phyloP scores from a whole-genome alignment of 768 basidiomycete species.

The Pleurotus giganteus region DNA sequence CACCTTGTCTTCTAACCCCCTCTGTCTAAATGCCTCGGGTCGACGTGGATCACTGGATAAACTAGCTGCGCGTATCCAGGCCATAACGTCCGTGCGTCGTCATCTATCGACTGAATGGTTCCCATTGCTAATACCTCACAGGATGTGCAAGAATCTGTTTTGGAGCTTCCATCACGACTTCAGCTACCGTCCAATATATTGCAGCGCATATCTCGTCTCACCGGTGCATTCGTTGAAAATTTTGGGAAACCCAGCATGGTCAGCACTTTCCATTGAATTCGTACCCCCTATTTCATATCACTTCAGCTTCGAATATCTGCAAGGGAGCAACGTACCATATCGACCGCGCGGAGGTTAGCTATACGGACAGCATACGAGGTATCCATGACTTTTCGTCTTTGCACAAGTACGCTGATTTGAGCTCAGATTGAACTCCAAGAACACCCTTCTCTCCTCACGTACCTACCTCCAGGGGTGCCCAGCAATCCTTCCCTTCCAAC shows the following conservation, averaged over 20 bases:
- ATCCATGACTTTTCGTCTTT: conserved; percentile 13
- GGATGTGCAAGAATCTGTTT: conserved; percentile 36
- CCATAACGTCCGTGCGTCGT: conserved; percentile 47
- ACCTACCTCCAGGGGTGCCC: conserved; percentile 27
- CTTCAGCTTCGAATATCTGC: conserved; percentile 52
- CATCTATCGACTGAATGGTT: neutral
- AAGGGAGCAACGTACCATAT: conserved; percentile 32
- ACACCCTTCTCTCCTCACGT: conserved; percentile 21
- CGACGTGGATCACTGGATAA: conserved; percentile 48
- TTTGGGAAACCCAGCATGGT: conserved; percentile 45
- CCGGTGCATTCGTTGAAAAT: conserved; percentile 63
- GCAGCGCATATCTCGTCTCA: conserved; percentile 64
- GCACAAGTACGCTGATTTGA: neutral
- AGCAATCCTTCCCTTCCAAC: conserved; percentile 21
- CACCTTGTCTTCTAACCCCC: conserved; percentile 52
- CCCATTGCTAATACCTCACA: conserved; percentile 18
- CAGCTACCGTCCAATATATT: conserved; percentile 46
- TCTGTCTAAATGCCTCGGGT: conserved; percentile 61
- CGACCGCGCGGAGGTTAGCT: conserved; percentile 49
- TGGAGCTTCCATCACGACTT: conserved; percentile 42
- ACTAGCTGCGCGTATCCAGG: conserved; percentile 42
- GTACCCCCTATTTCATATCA: conserved; percentile 8
- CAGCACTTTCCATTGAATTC: neutral
- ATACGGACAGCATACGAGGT: conserved; percentile 56
- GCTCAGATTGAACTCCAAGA: conserved; percentile 12